phyloP scores from a whole-genome alignment of 305 asterid species.

The Nicotiana rustica region DNA sequence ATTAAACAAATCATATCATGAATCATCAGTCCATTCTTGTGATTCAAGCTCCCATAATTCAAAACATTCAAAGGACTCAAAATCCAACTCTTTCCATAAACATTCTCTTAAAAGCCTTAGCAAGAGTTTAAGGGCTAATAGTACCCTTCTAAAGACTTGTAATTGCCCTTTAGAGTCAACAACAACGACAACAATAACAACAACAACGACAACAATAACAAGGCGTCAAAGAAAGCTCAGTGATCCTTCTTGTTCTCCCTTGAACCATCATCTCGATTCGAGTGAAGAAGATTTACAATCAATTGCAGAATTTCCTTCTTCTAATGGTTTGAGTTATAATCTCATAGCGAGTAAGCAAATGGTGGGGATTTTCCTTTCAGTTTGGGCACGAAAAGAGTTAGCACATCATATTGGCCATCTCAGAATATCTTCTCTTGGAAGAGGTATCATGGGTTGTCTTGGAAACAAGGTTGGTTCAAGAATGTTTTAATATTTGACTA shows the following conservation, averaged over 20 bases:
- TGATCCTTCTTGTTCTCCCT: slow-evolving; percentile 47
- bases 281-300: slow-evolving; percentile 48
- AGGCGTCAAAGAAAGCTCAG: slow-evolving; percentile 48
- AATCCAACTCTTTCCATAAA: slow-evolving; percentile 51
- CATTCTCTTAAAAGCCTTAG: slow-evolving; percentile 64
- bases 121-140: slow-evolving; percentile 63
- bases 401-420: slow-evolving; percentile 74
- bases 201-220: background rate
- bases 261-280: slow-evolving; percentile 34
- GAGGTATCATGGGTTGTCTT: slow-evolving; percentile 94
- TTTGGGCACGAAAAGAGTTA: slow-evolving; percentile 79
- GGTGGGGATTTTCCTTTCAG: slow-evolving; percentile 83
- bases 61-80: slow-evolving; percentile 34
- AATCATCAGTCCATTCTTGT: slow-evolving; percentile 35
- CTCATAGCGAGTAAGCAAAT: slow-evolving; percentile 84
- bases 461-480: slow-evolving; percentile 78
- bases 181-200: background rate
- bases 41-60: slow-evolving; percentile 39
- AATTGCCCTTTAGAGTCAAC: slow-evolving; percentile 54
- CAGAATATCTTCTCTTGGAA: slow-evolving; percentile 74
- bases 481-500: background rate
- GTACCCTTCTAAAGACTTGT: slow-evolving; percentile 60
- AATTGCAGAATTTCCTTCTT: slow-evolving; percentile 48
- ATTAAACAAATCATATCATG: slow-evolving; percentile 73
- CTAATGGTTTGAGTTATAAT: slow-evolving; percentile 52